A percentile compares a stretch with the other conserved stretches of the same genome.
phyloP scores from a whole-genome alignment of 768 basidiomycete species.

The Psilocybe cyanescens region DNA sequence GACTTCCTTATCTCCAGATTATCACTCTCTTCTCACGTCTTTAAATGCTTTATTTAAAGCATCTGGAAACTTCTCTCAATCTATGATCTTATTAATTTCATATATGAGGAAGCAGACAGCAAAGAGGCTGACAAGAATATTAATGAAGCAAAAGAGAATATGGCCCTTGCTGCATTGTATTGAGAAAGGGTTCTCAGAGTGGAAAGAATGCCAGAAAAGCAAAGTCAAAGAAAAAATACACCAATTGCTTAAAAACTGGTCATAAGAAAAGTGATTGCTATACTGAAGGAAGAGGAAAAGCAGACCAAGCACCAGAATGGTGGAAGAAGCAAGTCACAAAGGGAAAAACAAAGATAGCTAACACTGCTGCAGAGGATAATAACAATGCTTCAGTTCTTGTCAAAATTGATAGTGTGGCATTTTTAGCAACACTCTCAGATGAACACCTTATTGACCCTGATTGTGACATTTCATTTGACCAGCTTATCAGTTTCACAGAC shows the following conservation, averaged over 20 bases:
- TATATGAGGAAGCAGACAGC: conserved; percentile 18
- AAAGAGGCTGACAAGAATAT: conserved; percentile 17
- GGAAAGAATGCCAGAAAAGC: conserved; percentile 1
- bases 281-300: conserved; percentile 35
- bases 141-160: conserved; percentile 15
- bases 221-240: conserved; percentile 22
- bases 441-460: no score
- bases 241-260: conserved; percentile 30
- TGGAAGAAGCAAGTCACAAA: conserved; percentile 24
- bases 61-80: conserved; percentile 8
- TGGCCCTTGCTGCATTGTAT: conserved; percentile 18
- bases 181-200: conserved; percentile 13
- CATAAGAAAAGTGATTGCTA: conserved; percentile 33
- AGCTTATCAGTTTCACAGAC: conserved; percentile 28
- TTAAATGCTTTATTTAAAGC: conserved; percentile 14
- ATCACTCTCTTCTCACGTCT: conserved; percentile 18
- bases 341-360: conserved; percentile 14
- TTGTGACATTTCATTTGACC: not conserved
- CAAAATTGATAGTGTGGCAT: not conserved
- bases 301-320: conserved; percentile 27
- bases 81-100: conserved; percentile 12
- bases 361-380: conserved; percentile 14
- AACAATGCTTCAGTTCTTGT: not conserved
- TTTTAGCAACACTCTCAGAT: no score
- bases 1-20: conserved; percentile 3